Conservation (phyloP, 2,329 filamentous ascomycete species). For the Colletotrichum agaves region DNA sequence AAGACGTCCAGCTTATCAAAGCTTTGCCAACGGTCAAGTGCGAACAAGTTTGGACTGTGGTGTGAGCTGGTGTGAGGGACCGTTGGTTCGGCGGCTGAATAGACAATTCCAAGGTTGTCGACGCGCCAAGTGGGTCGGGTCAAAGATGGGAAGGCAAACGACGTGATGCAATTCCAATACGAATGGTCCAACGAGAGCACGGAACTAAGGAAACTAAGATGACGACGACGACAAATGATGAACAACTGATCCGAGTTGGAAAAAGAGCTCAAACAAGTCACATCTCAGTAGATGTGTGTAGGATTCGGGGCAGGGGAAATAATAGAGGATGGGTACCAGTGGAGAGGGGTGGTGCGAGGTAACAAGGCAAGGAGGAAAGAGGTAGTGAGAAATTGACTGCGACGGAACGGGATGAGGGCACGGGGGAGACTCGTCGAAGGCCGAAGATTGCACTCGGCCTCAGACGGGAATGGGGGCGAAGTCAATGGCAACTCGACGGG, state of each 20-base stretch:
- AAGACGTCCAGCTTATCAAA: slow-evolving; percentile 11
- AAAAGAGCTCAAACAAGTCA: slow-evolving; percentile 21
- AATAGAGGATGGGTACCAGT: slow-evolving; percentile 21
- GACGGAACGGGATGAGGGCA: neutral
- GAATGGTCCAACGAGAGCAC: neutral
- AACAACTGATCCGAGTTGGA: neutral
- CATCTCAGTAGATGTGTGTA: slow-evolving; percentile 19
- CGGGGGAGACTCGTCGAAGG: slow-evolving; percentile 10
- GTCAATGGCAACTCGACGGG: slow-evolving; percentile 1
- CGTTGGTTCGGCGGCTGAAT: slow-evolving; percentile 1
- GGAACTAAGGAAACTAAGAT: neutral
- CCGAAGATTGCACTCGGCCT: slow-evolving; percentile 3
- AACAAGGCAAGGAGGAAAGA: slow-evolving; percentile 36
- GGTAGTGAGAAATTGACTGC: slow-evolving; percentile 20
- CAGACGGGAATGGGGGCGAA: neutral
- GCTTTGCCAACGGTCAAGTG: slow-evolving; percentile 4
- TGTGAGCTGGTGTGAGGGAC: neutral
- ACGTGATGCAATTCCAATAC: slow-evolving; percentile 3
- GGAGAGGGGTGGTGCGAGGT: slow-evolving; percentile 25
- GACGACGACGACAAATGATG: neutral
- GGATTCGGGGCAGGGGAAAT: slow-evolving; percentile 21
- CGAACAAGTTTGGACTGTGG: neutral
- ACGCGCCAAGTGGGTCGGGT: slow-evolving; percentile 28
- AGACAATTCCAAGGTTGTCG: slow-evolving; percentile 8
- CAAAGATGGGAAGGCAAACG: slow-evolving; percentile 19